phyloP scores from a whole-genome alignment of 2,329 filamentous ascomycete species.

The Cladosporium phlei region DNA sequence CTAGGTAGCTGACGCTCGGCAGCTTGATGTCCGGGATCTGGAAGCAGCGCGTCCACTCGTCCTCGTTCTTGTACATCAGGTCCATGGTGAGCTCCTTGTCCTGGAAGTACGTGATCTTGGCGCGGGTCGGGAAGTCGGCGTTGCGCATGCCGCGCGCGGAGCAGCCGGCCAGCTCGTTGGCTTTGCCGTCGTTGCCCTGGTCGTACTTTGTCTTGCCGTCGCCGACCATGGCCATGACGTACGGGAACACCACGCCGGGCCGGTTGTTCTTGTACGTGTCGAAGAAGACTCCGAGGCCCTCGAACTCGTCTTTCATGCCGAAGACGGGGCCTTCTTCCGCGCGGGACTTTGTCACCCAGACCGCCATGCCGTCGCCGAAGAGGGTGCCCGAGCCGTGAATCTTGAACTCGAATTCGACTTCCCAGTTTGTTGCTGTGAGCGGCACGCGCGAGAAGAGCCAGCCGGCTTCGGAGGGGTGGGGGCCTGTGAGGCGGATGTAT shows the following conservation, averaged over 20 bases:
- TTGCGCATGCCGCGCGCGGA: slow-evolving; percentile 87
- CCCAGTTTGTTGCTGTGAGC: slow-evolving; percentile 96
- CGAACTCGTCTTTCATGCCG: slow-evolving; percentile 80
- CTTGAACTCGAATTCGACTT: slow-evolving; percentile 94
- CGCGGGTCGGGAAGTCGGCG: slow-evolving; percentile 70
- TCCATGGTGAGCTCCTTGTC: slow-evolving; percentile 88
- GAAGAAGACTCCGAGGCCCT: slow-evolving; percentile 91
- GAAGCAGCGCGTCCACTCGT: slow-evolving; percentile 88
- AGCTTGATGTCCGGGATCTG: slow-evolving; percentile 64
- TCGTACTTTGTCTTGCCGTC: slow-evolving; percentile 87
- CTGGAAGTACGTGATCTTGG: slow-evolving; percentile 90
- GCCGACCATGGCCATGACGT: slow-evolving; percentile 97
- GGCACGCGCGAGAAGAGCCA: slow-evolving; percentile 94
- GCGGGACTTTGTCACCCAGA: slow-evolving; percentile 96
- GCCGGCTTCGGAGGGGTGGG: slow-evolving; percentile 83
- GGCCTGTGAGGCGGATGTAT: slow-evolving; percentile 88
- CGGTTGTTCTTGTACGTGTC: slow-evolving; percentile 99
- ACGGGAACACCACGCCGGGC: slow-evolving; percentile 90
- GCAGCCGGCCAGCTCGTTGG: slow-evolving; percentile 87
- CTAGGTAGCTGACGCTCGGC: slow-evolving; percentile 64
- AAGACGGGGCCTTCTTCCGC: slow-evolving; percentile 78
- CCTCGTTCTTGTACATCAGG: slow-evolving; percentile 87
- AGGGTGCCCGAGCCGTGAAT: slow-evolving; percentile 84
- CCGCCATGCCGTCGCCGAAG: slow-evolving; percentile 92
- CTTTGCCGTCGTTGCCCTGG: slow-evolving; percentile 90